phyloP scores from a whole-genome alignment of 306 rosid species.

The Prosopis cineraria region DNA sequence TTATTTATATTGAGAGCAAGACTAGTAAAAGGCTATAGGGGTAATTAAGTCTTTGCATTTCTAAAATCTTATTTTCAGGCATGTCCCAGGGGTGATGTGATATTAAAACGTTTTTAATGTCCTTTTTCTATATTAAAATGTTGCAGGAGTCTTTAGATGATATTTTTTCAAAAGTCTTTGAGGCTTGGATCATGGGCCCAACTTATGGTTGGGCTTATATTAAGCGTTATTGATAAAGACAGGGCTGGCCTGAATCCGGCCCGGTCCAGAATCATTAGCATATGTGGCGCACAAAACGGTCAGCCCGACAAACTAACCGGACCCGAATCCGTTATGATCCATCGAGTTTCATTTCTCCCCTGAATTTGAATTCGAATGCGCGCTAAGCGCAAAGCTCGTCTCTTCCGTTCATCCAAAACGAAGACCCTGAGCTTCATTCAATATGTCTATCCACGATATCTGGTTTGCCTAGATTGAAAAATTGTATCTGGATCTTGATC shows the following conservation, averaged over 20 bases:
- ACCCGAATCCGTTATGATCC: background rate
- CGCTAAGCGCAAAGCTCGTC: slow-evolving; percentile 37
- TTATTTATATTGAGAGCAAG: too few relatives aligned
- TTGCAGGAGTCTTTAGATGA: too few relatives aligned
- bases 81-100: too few relatives aligned
- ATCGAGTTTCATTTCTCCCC: background rate
- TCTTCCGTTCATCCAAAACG: slow-evolving; percentile 18
- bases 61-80: too few relatives aligned
- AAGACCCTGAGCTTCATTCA: background rate
- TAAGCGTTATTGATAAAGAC: background rate
- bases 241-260: background rate
- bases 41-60: too few relatives aligned
- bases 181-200: background rate
- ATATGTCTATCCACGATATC: background rate
- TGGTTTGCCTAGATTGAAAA: background rate
- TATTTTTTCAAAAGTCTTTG: too few relatives aligned
- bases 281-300: background rate
- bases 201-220: background rate
- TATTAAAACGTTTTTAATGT: too few relatives aligned
- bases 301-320: background rate
- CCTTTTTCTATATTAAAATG: too few relatives aligned
- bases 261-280: background rate
- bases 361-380: slow-evolving; percentile 45
- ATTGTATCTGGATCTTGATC: background rate
- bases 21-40: too few relatives aligned